Base-by-base conservation (phyloP, 306 rosid genomes). In the Medicago ruthenica region DNA sequence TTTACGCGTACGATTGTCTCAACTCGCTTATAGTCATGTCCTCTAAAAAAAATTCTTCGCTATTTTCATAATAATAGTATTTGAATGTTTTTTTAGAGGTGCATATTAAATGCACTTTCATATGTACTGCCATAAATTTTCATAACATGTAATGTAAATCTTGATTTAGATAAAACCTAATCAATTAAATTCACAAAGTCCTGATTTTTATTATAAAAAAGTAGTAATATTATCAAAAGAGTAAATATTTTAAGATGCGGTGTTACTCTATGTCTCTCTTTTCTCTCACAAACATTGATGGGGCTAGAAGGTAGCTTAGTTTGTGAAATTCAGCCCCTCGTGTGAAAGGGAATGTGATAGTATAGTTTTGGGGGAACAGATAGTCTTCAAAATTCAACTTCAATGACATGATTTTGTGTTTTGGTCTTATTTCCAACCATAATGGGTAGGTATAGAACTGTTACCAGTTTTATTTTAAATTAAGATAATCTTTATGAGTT, bases 301-400 rank as follows among this genome's bases (percentile, higher is more conserved):
- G 67, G 24, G 17, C 55, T 82, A 44, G 76, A 61, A 61, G 24
- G 4, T 60, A 27, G 37, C 17, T 57, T 36, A 64, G 79, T 83
- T 60, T 77, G 50, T 72, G 78, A 71, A 71, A 51, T 55, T 73
- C 71, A 70, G 64, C 15, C 51, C 60, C 34, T 50, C 2, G 65
- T 76, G 80, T 74, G 80, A 85, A 80, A 73, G 71, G 67, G 80
- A 81, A 67, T 31, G 7, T 31, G 67, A 17, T 31, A 61, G 47
- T 70, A 16, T 31, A 41, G 58, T 55, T 61, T 22, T 15, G 50
- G 34, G 64, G 63, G 73, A 74, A 67, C 77, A 84, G 79, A 79
- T 83, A 85, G 79, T 80, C 85, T 73, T 81, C 82, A 69, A 71
- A 39, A 51, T 70, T 83, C 86, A 80, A 68, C 80, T 75, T 71